phyloP scores from a whole-genome alignment of 768 basidiomycete genomes.

The Pleurotus ostreatus region DNA sequence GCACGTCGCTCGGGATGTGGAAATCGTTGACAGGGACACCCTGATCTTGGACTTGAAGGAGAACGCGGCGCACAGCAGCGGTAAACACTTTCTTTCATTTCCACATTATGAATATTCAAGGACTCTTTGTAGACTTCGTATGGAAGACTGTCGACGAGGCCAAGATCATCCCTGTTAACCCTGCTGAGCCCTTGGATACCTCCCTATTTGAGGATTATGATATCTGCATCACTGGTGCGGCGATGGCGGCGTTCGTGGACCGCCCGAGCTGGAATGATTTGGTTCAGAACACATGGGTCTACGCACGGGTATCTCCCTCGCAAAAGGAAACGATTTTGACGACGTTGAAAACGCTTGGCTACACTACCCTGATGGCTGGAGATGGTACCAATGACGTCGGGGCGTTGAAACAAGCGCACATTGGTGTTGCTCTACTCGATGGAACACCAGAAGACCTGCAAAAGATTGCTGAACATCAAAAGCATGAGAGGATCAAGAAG shows the following conservation, averaged over 20 bases:
- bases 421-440: constrained; percentile 90
- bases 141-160: constrained; percentile 95
- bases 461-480: constrained; percentile 91
- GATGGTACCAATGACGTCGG: constrained; percentile 99
- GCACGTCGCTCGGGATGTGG: constrained; percentile 93
- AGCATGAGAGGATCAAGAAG: constrained; percentile 88
- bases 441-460: constrained; percentile 88
- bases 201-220: constrained; percentile 84
- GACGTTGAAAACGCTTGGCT: constrained; percentile 84
- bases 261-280: constrained; percentile 72
- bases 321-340: constrained; percentile 97
- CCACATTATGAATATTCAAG: background rate
- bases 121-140: constrained; percentile 56
- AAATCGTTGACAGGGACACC: constrained; percentile 94
- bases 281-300: constrained; percentile 96
- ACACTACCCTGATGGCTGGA: constrained; percentile 94
- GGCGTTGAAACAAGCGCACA: constrained; percentile 95
- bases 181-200: constrained; percentile 70
- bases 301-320: constrained; percentile 92
- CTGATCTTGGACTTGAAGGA: constrained; percentile 90
- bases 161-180: constrained; percentile 84
- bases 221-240: constrained; percentile 94
- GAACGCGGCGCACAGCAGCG: constrained; percentile 63
- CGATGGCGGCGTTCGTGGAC: constrained; percentile 83
- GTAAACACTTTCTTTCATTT: constrained; percentile 30